Evolutionary conservation across 179 eudicot species (phyloP).

Genomic region (Silene noctiflora): DNA sequence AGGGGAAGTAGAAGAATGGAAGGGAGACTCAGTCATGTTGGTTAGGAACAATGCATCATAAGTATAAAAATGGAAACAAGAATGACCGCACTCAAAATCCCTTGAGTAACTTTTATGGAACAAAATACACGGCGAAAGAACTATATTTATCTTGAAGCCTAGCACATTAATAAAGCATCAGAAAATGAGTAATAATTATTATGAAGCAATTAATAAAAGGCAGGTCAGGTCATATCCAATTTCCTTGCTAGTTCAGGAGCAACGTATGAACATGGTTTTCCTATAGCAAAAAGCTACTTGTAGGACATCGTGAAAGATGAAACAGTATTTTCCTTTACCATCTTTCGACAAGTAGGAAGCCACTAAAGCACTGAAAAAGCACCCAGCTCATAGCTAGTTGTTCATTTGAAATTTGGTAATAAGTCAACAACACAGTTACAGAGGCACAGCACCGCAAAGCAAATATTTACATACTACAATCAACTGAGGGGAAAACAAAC

Average conservation of each 20-base stretch:
- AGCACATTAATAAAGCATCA: not conserved
- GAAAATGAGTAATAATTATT: not conserved
- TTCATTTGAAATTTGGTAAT: not conserved
- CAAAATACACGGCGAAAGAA: not conserved
- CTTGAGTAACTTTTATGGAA: not conserved
- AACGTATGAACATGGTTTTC: not conserved
- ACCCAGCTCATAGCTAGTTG: not conserved
- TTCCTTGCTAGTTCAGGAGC: too few relatives aligned
- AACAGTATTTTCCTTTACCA: not conserved
- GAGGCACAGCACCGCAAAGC: not conserved
- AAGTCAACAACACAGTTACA: not conserved
- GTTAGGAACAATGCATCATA: not conserved
- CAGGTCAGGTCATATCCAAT: too few relatives aligned
- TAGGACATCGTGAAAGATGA: not conserved
- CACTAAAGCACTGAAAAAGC: not conserved
- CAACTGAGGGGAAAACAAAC: constrained; percentile 27
- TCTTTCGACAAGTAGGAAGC: not conserved
- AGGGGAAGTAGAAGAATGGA: not conserved
- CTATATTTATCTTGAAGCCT: not conserved
- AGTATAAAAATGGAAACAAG: not conserved
- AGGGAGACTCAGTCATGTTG: not conserved
- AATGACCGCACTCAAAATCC: not conserved
- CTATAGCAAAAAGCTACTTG: not conserved
- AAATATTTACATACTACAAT: not conserved
- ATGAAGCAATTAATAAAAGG: too few relatives aligned